A percentile compares a stretch with the other conserved stretches of the same genome.
Conservation (phyloP, 257 asterid species). For the Galeopsis tetrahit region DNA sequence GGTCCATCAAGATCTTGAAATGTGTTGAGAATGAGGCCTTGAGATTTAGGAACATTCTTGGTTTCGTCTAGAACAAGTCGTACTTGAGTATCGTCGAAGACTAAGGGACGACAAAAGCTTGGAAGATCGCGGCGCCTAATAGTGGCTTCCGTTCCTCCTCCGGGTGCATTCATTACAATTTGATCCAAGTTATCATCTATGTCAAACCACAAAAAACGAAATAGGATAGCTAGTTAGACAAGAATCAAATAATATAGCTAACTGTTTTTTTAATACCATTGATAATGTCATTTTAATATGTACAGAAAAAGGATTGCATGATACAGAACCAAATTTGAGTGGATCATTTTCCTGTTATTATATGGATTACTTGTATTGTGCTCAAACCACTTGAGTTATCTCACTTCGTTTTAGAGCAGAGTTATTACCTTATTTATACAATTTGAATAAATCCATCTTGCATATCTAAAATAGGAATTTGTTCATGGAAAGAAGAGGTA, state of each 20-base stretch:
- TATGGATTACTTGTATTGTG: too few species aligned
- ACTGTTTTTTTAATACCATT: too few species aligned
- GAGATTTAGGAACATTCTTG: constrained; percentile 40
- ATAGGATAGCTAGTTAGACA: neutral
- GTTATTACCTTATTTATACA: too few species aligned
- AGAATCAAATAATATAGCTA: neutral
- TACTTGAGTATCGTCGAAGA: constrained; percentile 34
- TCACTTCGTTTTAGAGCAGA: too few species aligned
- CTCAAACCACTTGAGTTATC: too few species aligned
- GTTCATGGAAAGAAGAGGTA: too few species aligned
- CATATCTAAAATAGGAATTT: neutral
- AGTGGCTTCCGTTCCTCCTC: constrained; percentile 52
- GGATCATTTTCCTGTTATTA: too few species aligned
- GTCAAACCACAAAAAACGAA: neutral
- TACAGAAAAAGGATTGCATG: too few species aligned
- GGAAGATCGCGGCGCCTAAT: constrained; percentile 78
- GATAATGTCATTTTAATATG: neutral
- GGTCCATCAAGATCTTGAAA: constrained; percentile 59
- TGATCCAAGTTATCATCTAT: constrained; percentile 57
- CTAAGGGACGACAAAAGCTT: constrained; percentile 48
- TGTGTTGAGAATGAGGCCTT: constrained; percentile 65
- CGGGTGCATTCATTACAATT: constrained; percentile 42
- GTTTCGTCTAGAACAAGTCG: constrained; percentile 36
- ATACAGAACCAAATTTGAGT: too few species aligned
- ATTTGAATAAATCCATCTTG: neutral